Conservation (phyloP, 495 filamentous ascomycete species). For the Umbilicaria muhlenbergii region DNA sequence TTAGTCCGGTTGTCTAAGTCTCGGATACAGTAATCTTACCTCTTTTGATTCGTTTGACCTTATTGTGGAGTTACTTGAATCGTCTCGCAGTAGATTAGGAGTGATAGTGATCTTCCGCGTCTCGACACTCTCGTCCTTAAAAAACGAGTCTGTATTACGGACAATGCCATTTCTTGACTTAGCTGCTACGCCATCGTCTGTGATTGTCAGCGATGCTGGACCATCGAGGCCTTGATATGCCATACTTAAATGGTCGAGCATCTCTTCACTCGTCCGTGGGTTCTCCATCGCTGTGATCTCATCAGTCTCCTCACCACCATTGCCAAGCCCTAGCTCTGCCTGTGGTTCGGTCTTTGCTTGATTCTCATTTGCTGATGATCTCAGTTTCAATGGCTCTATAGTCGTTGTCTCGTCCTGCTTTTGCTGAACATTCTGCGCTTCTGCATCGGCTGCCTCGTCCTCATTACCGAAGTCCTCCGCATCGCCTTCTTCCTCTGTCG, state of each 20-base stretch:
- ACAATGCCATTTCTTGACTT: slow-evolving; percentile 73
- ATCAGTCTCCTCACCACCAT: slow-evolving; percentile 11
- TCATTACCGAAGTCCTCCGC: slow-evolving; percentile 37
- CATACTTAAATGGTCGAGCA: slow-evolving; percentile 35
- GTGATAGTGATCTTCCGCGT: slow-evolving; percentile 97
- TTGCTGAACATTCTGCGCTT: slow-evolving; percentile 21
- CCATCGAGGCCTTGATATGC: neutral
- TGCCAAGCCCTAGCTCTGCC: slow-evolving; percentile 1
- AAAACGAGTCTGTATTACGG: slow-evolving; percentile 86
- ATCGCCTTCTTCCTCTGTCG: slow-evolving; percentile 67
- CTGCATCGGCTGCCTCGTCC: slow-evolving; percentile 24
- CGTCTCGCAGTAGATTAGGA: slow-evolving; percentile 84
- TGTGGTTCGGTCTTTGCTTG: slow-evolving; percentile 4
- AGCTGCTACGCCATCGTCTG: slow-evolving; percentile 38
- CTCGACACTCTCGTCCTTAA: slow-evolving; percentile 87
- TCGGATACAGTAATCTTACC: slow-evolving; percentile 12
- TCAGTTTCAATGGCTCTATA: slow-evolving; percentile 30
- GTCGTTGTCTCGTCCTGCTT: slow-evolving; percentile 26
- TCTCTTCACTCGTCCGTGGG: slow-evolving; percentile 48
- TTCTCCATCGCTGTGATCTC: slow-evolving; percentile 22
- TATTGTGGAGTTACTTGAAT: slow-evolving; percentile 40
- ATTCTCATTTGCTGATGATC: slow-evolving; percentile 4
- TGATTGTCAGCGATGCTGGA: slow-evolving; percentile 2
- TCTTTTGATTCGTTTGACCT: slow-evolving; percentile 51
- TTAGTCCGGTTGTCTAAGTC: slow-evolving; percentile 10